Percentiles rank a stretch among this genome's conserved stretches.
phyloP scores from a whole-genome alignment of 2,329 filamentous ascomycete genomes.

The Rutstroemia sydowiana region DNA sequence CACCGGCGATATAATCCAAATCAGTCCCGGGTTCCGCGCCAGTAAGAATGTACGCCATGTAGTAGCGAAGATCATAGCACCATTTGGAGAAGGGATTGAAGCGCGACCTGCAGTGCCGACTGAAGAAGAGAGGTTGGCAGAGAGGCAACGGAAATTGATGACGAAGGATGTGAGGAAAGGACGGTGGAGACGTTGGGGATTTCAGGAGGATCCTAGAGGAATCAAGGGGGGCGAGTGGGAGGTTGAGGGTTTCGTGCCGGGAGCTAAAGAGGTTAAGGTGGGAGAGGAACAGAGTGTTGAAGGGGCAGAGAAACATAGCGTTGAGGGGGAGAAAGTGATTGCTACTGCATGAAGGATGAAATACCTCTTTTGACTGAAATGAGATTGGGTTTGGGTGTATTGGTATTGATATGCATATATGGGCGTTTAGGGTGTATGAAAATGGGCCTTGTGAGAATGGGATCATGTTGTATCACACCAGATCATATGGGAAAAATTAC shows the following conservation, averaged over 20 bases:
- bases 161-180: slow-evolving; percentile 49
- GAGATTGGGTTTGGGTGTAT: slow-evolving; percentile 4
- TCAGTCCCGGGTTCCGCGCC: slow-evolving; percentile 57
- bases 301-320: neutral
- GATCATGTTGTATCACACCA: neutral
- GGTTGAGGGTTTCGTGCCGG: neutral
- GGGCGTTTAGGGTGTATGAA: neutral
- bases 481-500: too few relatives aligned
- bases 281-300: neutral
- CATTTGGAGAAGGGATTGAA: slow-evolving; percentile 56
- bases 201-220: slow-evolving; percentile 12
- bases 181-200: neutral
- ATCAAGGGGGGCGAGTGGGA: slow-evolving; percentile 1
- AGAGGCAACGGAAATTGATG: slow-evolving; percentile 47
- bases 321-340: neutral
- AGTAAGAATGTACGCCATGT: slow-evolving; percentile 65
- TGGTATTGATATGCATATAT: neutral
- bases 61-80: slow-evolving; percentile 67
- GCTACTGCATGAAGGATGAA: neutral
- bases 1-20: slow-evolving; percentile 67
- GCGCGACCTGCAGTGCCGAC: slow-evolving; percentile 59
- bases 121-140: slow-evolving; percentile 51
- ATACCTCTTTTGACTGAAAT: too few relatives aligned
- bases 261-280: slow-evolving; percentile 18
- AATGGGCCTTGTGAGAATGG: neutral